Evolutionary conservation across 495 filamentous ascomycete species (phyloP).

Genomic region (Rhypophila decipiens): DNA sequence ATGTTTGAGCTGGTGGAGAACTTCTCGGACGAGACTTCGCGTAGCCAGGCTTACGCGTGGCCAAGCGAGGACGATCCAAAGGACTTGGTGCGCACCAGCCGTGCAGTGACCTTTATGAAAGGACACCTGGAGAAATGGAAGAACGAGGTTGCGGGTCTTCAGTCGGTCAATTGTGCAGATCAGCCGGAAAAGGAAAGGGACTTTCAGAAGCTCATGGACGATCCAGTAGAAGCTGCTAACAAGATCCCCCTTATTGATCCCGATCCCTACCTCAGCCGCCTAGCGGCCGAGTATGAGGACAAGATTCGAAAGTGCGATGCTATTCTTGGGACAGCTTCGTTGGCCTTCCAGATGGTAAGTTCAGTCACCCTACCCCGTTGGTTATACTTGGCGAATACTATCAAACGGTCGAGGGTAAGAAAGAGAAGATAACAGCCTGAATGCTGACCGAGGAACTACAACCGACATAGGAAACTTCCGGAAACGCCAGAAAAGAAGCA

Average conservation of each 20-base stretch:
- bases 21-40: background rate
- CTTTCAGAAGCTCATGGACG: background rate
- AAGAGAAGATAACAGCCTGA: too few relatives aligned
- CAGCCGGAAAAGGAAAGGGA: background rate
- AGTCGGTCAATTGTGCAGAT: too few relatives aligned
- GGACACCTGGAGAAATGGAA: constrained; percentile 2
- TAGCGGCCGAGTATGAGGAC: constrained; percentile 4
- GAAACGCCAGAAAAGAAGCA: constrained; percentile 4
- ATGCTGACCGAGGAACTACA: background rate
- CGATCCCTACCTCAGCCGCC: constrained; percentile 1
- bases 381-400: too few relatives aligned
- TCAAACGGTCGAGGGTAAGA: background rate
- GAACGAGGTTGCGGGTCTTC: constrained; percentile 4
- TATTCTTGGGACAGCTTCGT: background rate
- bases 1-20: constrained; percentile 3
- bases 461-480: constrained; percentile 5
- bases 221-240: background rate
- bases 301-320: constrained; percentile 7
- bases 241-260: constrained; percentile 5
- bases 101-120: constrained; percentile 1
- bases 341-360: constrained; percentile 13
- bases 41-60: background rate
- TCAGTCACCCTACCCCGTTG: too few relatives aligned
- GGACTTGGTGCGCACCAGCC: constrained; percentile 1
- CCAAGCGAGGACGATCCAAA: constrained; percentile 2